phyloP scores from a whole-genome alignment of 202 grass and related monocot species.

The Setaria italica region DNA sequence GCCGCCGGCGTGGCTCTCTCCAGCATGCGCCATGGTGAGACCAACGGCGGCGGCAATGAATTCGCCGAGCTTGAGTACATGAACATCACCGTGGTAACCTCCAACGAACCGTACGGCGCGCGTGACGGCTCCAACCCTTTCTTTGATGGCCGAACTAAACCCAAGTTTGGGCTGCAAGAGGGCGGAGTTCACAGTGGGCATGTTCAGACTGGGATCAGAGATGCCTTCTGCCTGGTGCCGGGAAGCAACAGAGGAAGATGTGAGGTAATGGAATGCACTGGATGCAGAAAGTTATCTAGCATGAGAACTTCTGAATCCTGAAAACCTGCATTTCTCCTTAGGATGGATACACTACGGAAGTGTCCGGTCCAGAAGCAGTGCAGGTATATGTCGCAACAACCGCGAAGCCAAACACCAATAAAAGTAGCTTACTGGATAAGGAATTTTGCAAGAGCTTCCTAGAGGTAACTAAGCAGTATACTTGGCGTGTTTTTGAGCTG shows the following conservation, averaged over 20 bases:
- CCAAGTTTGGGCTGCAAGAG: conserved; percentile 65
- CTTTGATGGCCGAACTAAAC: conserved; percentile 55
- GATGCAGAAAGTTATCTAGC: background rate
- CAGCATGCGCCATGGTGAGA: conserved; percentile 45
- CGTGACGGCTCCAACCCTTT: conserved; percentile 72
- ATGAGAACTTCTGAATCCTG: background rate
- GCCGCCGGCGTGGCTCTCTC: conserved; percentile 51
- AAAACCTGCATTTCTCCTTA: conserved; percentile 24
- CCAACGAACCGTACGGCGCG: conserved; percentile 62
- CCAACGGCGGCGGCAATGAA: conserved; percentile 24
- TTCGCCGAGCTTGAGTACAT: conserved; percentile 59
- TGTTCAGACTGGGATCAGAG: conserved; percentile 71
- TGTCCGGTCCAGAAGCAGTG: conserved; percentile 55
- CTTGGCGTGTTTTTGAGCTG: background rate
- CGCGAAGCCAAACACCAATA: conserved; percentile 64
- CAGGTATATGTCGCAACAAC: conserved; percentile 61
- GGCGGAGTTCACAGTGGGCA: conserved; percentile 75
- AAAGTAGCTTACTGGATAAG: conserved; percentile 59
- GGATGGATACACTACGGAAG: conserved; percentile 79
- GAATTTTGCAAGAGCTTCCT: conserved; percentile 79
- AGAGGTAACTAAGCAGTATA: conserved; percentile 54
- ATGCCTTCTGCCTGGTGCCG: conserved; percentile 59
- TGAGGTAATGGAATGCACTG: conserved; percentile 38
- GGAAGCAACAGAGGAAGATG: conserved; percentile 65
- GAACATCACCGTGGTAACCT: conserved; percentile 71